These are phyloP conservation scores for Ceratobasidium sp. DNA, from an alignment of 1,284 basidiomycete genomes.

Conservation along the genomic window DNA sequence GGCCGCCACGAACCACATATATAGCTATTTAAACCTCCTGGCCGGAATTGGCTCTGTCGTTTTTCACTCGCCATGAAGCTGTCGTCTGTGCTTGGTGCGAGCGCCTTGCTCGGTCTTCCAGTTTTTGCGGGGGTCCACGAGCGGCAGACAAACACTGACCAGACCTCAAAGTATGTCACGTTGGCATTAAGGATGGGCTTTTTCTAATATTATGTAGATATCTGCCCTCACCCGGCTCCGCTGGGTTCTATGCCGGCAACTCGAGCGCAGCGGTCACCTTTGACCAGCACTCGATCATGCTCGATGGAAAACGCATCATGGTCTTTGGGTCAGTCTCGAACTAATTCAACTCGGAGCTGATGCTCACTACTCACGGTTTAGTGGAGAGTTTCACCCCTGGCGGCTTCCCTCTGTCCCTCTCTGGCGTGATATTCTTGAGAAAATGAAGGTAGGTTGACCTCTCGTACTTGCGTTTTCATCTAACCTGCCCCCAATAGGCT, in stretches of 20 bases:
- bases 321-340: background rate
- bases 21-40: background rate
- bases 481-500: conserved; percentile 19
- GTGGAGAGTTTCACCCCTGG: conserved; percentile 45
- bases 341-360: too few species aligned
- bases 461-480: background rate
- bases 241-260: conserved; percentile 60
- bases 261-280: conserved; percentile 60
- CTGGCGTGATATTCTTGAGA: conserved; percentile 43
- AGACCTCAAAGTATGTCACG: conserved; percentile 5
- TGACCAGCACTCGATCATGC: too few species aligned
- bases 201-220: conserved; percentile 8
- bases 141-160: conserved; percentile 23
- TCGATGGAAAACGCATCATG: conserved; percentile 35
- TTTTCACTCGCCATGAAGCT: conserved; percentile 21
- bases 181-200: background rate
- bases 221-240: conserved; percentile 49
- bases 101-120: conserved; percentile 7
- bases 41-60: background rate
- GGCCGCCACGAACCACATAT: background rate
- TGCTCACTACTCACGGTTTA: background rate
- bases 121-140: background rate
- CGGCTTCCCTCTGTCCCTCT: conserved; percentile 35
- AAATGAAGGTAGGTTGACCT: conserved; percentile 21
- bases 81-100: conserved; percentile 21